Evolutionary conservation across 805 yeast species (phyloP).

Genomic region (Kregervanrija fluxuum): DNA sequence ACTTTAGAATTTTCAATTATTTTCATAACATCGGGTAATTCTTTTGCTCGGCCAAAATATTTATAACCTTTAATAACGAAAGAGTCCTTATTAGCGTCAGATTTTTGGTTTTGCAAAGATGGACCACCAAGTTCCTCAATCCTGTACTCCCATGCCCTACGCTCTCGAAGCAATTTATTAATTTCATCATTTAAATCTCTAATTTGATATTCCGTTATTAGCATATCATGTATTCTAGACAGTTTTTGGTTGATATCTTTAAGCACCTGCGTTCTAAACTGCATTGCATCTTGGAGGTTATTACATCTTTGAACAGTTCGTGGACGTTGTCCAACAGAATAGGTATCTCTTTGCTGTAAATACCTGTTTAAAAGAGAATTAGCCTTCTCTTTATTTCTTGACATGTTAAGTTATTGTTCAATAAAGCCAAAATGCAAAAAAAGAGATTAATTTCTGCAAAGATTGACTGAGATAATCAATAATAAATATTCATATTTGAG

Average conservation of each 20-base stretch:
- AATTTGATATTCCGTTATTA: constrained; percentile 52
- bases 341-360: constrained; percentile 52
- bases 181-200: constrained; percentile 70
- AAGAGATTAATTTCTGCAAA: no score
- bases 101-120: not conserved
- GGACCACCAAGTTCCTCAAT: constrained; percentile 70
- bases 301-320: constrained; percentile 45
- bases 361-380: constrained; percentile 61
- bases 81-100: not conserved
- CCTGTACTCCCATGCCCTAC: constrained; percentile 71
- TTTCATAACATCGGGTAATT: constrained; percentile 63
- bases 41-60: constrained; percentile 80
- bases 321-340: constrained; percentile 40
- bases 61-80: constrained; percentile 44
- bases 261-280: constrained; percentile 56
- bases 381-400: constrained; percentile 70
- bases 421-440: no score
- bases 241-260: constrained; percentile 57
- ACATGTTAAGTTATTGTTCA: constrained; percentile 36
- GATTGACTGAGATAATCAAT: no score
- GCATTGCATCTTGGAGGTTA: constrained; percentile 57
- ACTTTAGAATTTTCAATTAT: constrained; percentile 30
- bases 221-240: constrained; percentile 55
- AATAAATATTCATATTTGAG: no score
- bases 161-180: constrained; percentile 60